Percentiles rank a stretch among this genome's conserved stretches.
Conservation (phyloP, 1,139 yeast genomes). For the Spencermartinsiella ligniputridi region DNA sequence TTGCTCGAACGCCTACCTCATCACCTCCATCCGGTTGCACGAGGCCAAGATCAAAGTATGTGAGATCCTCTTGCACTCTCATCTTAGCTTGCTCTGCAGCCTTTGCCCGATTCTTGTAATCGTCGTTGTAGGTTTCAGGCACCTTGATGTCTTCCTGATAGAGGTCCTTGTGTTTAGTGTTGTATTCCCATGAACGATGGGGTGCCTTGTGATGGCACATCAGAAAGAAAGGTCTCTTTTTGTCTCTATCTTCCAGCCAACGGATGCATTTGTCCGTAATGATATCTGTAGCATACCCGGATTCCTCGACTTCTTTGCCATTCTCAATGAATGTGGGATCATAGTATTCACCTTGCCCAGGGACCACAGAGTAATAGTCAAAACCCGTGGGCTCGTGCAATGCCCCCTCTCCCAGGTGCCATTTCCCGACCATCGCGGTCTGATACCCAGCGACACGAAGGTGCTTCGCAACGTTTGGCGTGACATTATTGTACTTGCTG, state of each 20-base stretch:
- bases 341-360: constrained; percentile 10
- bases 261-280: constrained; percentile 8
- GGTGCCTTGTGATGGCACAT: constrained; percentile 14
- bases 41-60: constrained; percentile 11
- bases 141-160: constrained; percentile 9
- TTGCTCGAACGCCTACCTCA: neutral
- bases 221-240: constrained; percentile 7
- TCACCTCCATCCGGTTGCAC: constrained; percentile 11
- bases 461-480: constrained; percentile 10
- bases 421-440: constrained; percentile 10
- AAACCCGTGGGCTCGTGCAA: constrained; percentile 10
- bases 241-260: constrained; percentile 5
- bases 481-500: constrained; percentile 8
- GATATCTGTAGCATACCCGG: constrained; percentile 11
- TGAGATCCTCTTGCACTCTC: constrained; percentile 11
- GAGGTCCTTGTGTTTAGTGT: constrained; percentile 5
- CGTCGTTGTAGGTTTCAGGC: constrained; percentile 10
- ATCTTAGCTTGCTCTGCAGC: constrained; percentile 12
- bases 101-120: constrained; percentile 12
- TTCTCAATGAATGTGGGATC: constrained; percentile 10
- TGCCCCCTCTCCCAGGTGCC: constrained; percentile 9
- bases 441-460: constrained; percentile 7
- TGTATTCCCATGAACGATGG: constrained; percentile 11
- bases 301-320: constrained; percentile 3
- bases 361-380: constrained; percentile 10